Evolutionary conservation across 371 early-diverging fungal genomes (phyloP).

Genomic region (Catenaria anguillulae): DNA sequence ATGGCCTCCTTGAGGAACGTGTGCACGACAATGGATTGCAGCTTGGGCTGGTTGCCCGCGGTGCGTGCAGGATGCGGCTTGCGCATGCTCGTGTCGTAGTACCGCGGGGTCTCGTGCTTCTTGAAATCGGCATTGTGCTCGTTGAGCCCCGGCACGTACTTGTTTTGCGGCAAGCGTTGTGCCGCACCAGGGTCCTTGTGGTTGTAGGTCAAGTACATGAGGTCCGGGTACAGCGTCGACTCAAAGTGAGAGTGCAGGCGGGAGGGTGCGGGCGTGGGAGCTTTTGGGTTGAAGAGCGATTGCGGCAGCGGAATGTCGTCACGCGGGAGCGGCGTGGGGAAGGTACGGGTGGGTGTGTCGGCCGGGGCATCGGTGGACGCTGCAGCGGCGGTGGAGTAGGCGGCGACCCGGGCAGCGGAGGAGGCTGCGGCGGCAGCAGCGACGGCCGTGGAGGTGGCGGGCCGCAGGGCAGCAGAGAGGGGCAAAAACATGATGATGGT

Average conservation of each 20-base stretch:
- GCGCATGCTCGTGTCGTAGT: conserved; percentile 10
- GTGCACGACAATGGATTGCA: conserved; percentile 53
- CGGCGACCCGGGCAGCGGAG: no score
- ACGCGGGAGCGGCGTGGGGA: background rate
- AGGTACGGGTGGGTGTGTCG: background rate
- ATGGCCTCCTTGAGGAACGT: conserved; percentile 72
- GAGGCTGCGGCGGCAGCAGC: no score
- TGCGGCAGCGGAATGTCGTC: background rate
- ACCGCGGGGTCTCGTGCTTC: conserved; percentile 13
- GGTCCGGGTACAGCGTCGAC: conserved; percentile 62
- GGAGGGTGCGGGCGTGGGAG: background rate
- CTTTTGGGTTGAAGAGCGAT: background rate
- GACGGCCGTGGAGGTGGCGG: no score
- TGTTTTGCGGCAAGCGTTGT: conserved; percentile 10
- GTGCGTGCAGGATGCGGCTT: conserved; percentile 15
- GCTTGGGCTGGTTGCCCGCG: conserved; percentile 35
- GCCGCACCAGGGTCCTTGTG: conserved; percentile 28
- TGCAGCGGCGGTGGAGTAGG: background rate
- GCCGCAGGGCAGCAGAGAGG: no score
- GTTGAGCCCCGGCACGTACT: conserved; percentile 8
- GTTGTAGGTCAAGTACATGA: conserved; percentile 66
- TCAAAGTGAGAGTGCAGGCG: conserved; percentile 72
- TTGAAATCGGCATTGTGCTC: conserved; percentile 27
- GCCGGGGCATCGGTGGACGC: background rate
- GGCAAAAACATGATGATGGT: no score